Conservation (phyloP, 768 basidiomycete genomes). For the Xerocomus spinulosus region DNA sequence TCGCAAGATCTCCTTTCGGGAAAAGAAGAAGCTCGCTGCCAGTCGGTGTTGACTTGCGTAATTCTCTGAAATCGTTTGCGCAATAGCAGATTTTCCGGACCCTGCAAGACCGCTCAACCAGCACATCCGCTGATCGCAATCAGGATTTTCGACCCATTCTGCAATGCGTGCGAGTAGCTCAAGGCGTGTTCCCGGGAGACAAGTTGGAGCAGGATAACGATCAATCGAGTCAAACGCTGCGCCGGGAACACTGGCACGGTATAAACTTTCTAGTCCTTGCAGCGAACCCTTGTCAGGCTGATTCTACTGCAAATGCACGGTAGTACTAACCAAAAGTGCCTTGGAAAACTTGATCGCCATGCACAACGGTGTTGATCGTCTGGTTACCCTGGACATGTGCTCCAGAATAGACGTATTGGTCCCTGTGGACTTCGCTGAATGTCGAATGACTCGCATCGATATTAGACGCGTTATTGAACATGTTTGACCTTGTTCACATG, state of each 20-base stretch:
- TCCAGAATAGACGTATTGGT: slow-evolving; percentile 11
- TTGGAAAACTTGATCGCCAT: slow-evolving; percentile 19
- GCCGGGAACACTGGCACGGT: slow-evolving; percentile 10
- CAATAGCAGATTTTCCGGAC: slow-evolving; percentile 24
- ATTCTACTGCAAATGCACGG: background rate
- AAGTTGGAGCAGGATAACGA: slow-evolving; percentile 17
- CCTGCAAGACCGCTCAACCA: slow-evolving; percentile 25
- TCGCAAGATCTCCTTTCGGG: slow-evolving; percentile 18
- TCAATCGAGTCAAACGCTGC: slow-evolving; percentile 16
- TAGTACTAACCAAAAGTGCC: slow-evolving; percentile 6
- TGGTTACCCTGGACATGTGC: slow-evolving; percentile 11
- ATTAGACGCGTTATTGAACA: slow-evolving; percentile 19
- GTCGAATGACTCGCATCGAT: slow-evolving; percentile 20
- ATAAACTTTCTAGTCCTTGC: slow-evolving; percentile 14
- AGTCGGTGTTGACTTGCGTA: slow-evolving; percentile 17
- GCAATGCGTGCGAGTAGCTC: slow-evolving; percentile 11
- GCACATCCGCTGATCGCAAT: slow-evolving; percentile 6
- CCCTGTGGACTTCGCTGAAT: slow-evolving; percentile 18
- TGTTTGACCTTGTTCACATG: too few species aligned
- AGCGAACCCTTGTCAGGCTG: background rate
- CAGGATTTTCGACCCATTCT: slow-evolving; percentile 12
- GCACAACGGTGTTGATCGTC: slow-evolving; percentile 13
- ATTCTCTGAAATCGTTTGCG: slow-evolving; percentile 27
- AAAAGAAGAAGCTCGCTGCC: slow-evolving; percentile 36
- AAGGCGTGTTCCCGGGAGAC: slow-evolving; percentile 19